Conservation (phyloP, 1,284 basidiomycete genomes). For the Microbotryum scabiosae region DNA sequence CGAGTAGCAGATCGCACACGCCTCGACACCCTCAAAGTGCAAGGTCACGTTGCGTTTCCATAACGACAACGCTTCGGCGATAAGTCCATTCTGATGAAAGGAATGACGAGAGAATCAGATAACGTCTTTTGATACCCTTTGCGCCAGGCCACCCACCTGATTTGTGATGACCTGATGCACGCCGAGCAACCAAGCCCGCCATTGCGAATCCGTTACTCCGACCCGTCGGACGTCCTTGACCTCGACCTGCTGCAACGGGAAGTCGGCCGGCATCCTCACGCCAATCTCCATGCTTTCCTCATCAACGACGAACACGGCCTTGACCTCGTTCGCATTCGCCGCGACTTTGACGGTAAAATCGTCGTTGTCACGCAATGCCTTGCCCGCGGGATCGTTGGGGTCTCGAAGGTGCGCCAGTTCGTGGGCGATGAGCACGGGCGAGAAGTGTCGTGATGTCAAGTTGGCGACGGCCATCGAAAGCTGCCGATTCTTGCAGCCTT, state of each 20-base stretch:
- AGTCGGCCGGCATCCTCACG: slow-evolving; percentile 77
- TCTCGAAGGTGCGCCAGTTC: slow-evolving; percentile 71
- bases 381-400: slow-evolving; percentile 44
- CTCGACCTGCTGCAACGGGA: slow-evolving; percentile 82
- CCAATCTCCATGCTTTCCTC: slow-evolving; percentile 90
- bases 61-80: slow-evolving; percentile 80
- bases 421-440: slow-evolving; percentile 74
- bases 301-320: slow-evolving; percentile 76
- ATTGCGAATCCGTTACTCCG: slow-evolving; percentile 80
- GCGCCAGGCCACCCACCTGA: slow-evolving; percentile 50
- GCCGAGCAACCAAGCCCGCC: slow-evolving; percentile 89
- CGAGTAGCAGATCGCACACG: slow-evolving; percentile 75
- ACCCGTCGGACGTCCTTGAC: slow-evolving; percentile 76
- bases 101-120: neutral
- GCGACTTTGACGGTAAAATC: slow-evolving; percentile 70
- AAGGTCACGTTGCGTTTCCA: slow-evolving; percentile 90
- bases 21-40: slow-evolving; percentile 87
- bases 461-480: slow-evolving; percentile 63
- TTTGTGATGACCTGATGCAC: slow-evolving; percentile 86
- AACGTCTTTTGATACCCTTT: too few species aligned
- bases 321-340: slow-evolving; percentile 59
- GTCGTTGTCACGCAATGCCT: slow-evolving; percentile 60
- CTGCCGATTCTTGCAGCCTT: slow-evolving; percentile 80
- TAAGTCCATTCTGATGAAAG: slow-evolving; percentile 66
- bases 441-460: slow-evolving; percentile 81